A percentile compares a stretch with the other conserved stretches of the same genome.
phyloP scores from a whole-genome alignment of 1,284 basidiomycete species.

The Tylopilus sp. region DNA sequence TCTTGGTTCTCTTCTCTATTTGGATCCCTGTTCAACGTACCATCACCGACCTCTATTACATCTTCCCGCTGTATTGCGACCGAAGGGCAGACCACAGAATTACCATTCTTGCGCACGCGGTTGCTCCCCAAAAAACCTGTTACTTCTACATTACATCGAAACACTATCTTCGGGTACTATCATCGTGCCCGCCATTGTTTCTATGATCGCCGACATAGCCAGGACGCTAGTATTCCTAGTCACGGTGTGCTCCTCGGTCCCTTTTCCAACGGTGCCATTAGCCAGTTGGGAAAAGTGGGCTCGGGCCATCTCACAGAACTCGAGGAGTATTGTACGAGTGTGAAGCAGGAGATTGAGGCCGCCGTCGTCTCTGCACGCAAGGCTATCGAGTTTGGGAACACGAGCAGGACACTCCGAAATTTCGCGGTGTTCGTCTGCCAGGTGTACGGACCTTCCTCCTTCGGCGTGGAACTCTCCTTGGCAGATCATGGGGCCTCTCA shows the following conservation, averaged over 20 bases:
- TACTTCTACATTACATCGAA: slow-evolving; percentile 91
- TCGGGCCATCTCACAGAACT: slow-evolving; percentile 78
- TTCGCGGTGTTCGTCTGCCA: slow-evolving; percentile 53
- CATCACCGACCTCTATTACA: slow-evolving; percentile 40
- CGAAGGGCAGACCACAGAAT: slow-evolving; percentile 81
- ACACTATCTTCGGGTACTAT: slow-evolving; percentile 86
- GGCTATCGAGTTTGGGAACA: slow-evolving; percentile 80
- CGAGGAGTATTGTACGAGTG: slow-evolving; percentile 77
- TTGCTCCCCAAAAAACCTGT: slow-evolving; percentile 72
- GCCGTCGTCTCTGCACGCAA: slow-evolving; percentile 86
- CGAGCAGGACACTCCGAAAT: slow-evolving; percentile 45
- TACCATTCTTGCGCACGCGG: slow-evolving; percentile 90
- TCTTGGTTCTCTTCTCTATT: slow-evolving; percentile 66
- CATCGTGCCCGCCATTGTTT: slow-evolving; percentile 83
- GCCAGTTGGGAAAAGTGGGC: slow-evolving; percentile 80
- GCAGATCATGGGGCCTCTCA: slow-evolving; percentile 57
- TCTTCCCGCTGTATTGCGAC: slow-evolving; percentile 68
- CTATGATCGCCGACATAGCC: slow-evolving; percentile 79
- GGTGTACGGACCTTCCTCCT: slow-evolving; percentile 13
- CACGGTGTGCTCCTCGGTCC: slow-evolving; percentile 92
- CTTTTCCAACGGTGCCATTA: slow-evolving; percentile 91
- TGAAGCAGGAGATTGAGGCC: slow-evolving; percentile 87
- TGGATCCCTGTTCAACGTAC: slow-evolving; percentile 52
- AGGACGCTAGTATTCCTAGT: slow-evolving; percentile 86
- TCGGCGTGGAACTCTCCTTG: slow-evolving; percentile 28